Percentiles rank a stretch among this genome's conserved stretches.
phyloP scores from a whole-genome alignment of 257 asterid species.

The Rauvolfia tetraphylla region DNA sequence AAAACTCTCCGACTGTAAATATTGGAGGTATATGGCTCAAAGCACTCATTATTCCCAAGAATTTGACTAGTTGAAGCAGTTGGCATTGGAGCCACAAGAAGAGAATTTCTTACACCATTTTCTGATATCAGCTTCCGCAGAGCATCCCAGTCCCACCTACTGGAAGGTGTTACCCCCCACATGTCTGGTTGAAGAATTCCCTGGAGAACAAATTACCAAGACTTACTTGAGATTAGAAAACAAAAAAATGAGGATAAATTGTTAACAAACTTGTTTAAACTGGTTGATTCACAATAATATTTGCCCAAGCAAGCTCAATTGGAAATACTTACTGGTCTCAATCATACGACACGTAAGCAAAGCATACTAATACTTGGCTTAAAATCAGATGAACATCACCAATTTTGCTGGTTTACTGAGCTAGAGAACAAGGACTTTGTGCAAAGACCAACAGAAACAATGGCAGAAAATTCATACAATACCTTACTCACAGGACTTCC shows the following conservation, averaged over 20 bases:
- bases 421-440: neutral
- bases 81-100: constrained; percentile 96
- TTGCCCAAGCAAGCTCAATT: neutral
- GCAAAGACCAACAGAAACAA: neutral
- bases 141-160: constrained; percentile 86
- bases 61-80: constrained; percentile 99
- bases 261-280: neutral
- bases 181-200: constrained; percentile 94
- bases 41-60: constrained; percentile 97
- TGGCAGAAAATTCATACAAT: constrained; percentile 11
- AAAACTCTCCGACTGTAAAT: constrained; percentile 90
- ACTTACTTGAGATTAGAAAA: neutral
- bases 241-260: neutral
- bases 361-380: neutral
- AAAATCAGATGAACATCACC: neutral
- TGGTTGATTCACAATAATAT: neutral
- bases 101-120: constrained; percentile 84
- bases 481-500: constrained; percentile 99
- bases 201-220: constrained; percentile 32
- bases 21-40: constrained; percentile 95
- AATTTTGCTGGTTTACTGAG: neutral
- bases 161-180: constrained; percentile 87
- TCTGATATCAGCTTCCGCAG: constrained; percentile 57
- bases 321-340: neutral
- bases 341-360: neutral